Evolutionary conservation across 2,329 filamentous ascomycete genomes (phyloP), one percentile per base, ranked within the genome.

Genomic region (Colletotrichum neosansevieriae): DNA sequence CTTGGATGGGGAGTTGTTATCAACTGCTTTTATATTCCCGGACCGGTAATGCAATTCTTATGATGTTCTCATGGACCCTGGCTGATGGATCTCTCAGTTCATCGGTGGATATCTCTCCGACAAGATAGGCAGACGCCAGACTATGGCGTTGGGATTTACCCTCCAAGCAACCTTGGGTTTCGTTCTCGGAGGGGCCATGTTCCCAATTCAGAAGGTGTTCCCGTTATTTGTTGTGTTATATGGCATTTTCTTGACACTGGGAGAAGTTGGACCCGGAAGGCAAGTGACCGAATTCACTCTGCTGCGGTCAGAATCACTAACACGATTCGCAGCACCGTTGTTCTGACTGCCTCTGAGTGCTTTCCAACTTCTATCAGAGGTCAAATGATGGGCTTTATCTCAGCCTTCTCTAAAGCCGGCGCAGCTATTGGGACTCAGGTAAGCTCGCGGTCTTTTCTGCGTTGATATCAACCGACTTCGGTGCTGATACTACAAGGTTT

Each of bases 191-290:
- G 83, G 83, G 3, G 83, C 84, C 0, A 77, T 83, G 13, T 72
- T 72, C 0, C 78, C 76, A 0, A 84, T 87, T 47, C 81, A 85
- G 70, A 77, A 58, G 0, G 73, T 86, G 2, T 82, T 86, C 36
- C 82, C 84, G 0, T 77, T 86, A 0, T 86, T 87, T 63, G 74
- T 87, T 0, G 80, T 86, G 4, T 74, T 87, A 11, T 86, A 86
- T 62, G 84, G 84, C 1, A 76, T 86, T 51, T 86, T 86, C 72
- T 74, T 82, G 34, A 81, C 80, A 0, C 73, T 85, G 0, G 83
- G 84, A 0, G 83, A 86, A 67, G 80, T 86, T 56, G 85, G 84
- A 0, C 85, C 85, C 3, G 84, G 84, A 69, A 82, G 80, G 72
- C 76, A 74, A 62, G 72, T 57, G 15, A 11, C 4, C 4, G 19